Evolutionary conservation across 352 stramenopile species (phyloP), one percentile per base, ranked within the genome.

Genomic region (Phytophthora meadii): DNA sequence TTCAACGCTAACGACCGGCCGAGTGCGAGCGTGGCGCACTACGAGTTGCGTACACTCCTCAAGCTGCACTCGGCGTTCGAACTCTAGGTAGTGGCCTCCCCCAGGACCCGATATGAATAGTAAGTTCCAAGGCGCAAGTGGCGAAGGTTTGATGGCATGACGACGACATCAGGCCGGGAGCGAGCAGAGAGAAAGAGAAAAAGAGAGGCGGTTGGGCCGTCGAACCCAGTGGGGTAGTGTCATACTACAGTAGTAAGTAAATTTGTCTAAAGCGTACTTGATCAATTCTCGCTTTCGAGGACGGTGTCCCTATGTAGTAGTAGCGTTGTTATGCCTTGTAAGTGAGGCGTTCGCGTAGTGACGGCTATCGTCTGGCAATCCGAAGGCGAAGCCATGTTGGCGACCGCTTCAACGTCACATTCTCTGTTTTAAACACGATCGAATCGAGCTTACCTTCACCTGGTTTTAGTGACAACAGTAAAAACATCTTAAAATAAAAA

Each of bases 1-100:
- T 93, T 81, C 55, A 72, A 91, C 52, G 64, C 81, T 0, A 79
- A 60, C 54, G 82, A 90, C 28, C 82, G 84, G 0, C 84, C 84
- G 51, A 90, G 77, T 42, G 84, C 84, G 24, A 91, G 88, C 55
- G 82, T 89, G 30, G 79, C 76, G 11, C 82, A 93, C 66, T 93
- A 93, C 56, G 82, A 91, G 59, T 73, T 93, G 66, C 83, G 81
- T 46, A 90, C 81, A 41, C 66, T 92, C 50, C 72, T 90, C 40
- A 92, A 88, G 62, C 42, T 87, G 7, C 79, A 88, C 64, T 82
- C 79, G 27, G 73, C 73, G 22, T 88, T 85, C 36, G 79, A 82
- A 58, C 64, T 88, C 22, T 88, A 75, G 69, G 39, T 57, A 61
- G 39, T 57, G 49, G 51, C 48, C 34, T 36, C 44, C 57, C 40